Evolutionary conservation across 176 grass and related monocot genomes (phyloP), one percentile per base, ranked within the genome.

Genomic region (Eragrostis nindensis): DNA sequence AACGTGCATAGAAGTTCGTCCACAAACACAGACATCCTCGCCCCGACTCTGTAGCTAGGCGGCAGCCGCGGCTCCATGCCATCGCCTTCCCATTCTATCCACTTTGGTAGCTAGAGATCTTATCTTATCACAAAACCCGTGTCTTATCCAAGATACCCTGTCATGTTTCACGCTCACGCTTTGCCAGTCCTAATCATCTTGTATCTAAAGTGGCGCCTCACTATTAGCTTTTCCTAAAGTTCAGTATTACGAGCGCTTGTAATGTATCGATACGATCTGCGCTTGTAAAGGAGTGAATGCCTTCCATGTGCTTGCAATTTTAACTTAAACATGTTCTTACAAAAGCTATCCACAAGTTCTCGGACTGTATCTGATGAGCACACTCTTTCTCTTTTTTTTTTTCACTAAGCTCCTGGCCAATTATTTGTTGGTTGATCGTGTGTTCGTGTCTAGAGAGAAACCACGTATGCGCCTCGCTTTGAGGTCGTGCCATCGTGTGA

Each of bases 41-140:
- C 52, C 12, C 19, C 52, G 18, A 2, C 6, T 55, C 52, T 57
- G 2, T 10, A 44, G n/a, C n/a, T n/a, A 52, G 16, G 49, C 16
- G 29, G 17, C 62, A 52, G 45, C 38, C n/a, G n/a, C n/a, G n/a
- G n/a, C n/a, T n/a, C n/a, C n/a, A n/a, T n/a, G n/a, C n/a, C n/a
- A n/a, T n/a, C n/a, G n/a, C 62, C 42, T 5, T 60, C 14, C 77
- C 30, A 48, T 74, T 24, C 54, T 70, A 84, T 57, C 70, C 87
- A 77, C 71, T 77, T 81, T 48, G 67, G 74, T 56, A 18, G n/a
- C n/a, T n/a, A n/a, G n/a, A n/a, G 29, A 89, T 76, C 82, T 75
- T 80, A 84, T 88, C 86, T 80, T 85, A 85, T 89, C 87, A 65
- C 16, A 70, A 85, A 64, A 75, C 70, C 56, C 29, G 16, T 22